Base-by-base conservation (phyloP, 306 rosid species). In the Delonix regia region DNA sequence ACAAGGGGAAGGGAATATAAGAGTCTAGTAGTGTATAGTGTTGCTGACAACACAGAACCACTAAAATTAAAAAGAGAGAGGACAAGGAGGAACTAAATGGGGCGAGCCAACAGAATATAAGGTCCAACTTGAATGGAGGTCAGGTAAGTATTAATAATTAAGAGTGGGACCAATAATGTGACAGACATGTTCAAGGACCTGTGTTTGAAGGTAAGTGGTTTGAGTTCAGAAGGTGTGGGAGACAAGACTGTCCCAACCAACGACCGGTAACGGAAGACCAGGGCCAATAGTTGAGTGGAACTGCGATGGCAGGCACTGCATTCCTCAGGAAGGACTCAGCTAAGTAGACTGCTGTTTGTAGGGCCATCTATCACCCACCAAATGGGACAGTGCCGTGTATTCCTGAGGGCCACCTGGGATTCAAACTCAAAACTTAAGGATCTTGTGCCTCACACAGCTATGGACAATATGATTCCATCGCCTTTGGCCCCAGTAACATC, bases 331-430 rank as follows among this genome's bases (percentile, higher is more conserved):
- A 57, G 34, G 12, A 39, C 55, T 27, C 28, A 66, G 28, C 24
- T 19, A 7, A 38, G 67, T 69, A 73, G 44, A 38, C 71, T 63
- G 62, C 78, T 75, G 69, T 76, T 62, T 73, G 52, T 42, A 45
- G 83, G 68, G 71, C 41, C 68, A 47, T 85, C n/a, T 41, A 53
- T 53, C 60, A 57, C 18, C 75, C 77, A 71, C 44, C 87, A 27
- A 84, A 82, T 75, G 80, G 77, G 94, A 84, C 88, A 82, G 39
- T 42, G 91, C 82, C 90, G 78, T 69, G 87, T 79, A 91, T 77
- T 72, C 21, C 14, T 5, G n/a, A 72, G 83, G 84, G 82, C 88
- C 80, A 74, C 84, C 65, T 69, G 79, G 75, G 59, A 61, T 69
- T 28, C 69, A 74, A 65, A 47, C 45, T 7, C 62, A 61, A 84